Base-by-base conservation (phyloP, 345 rosid genomes). In the Litchi chinensis region DNA sequence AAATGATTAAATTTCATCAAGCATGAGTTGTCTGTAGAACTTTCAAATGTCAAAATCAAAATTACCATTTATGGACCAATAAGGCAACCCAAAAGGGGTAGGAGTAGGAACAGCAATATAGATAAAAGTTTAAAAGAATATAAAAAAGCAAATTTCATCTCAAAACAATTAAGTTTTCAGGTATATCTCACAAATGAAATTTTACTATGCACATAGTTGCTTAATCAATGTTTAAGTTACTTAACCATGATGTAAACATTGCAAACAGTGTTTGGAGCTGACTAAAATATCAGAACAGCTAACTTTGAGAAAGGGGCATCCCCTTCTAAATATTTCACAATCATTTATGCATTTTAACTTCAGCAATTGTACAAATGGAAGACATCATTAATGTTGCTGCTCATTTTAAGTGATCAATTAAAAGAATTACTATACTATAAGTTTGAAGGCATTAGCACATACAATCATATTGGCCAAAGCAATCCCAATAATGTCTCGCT, bases 401-500 rank as follows among this genome's bases (percentile, higher is more conserved):
- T 26, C 28, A 26, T 26, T 26, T 26, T 26, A 26, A 26, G 52
- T 68, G 12, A 39, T 40, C 71, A 68, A 68, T 19, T 68, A 68
- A 19, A 68, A 41, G 39, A 39, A 26, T 26, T 40, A 15, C 8
- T 37, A 2, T n/a, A 41, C 68, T 62, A 75, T 26, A 66, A 68
- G 40, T 28, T 10, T 41, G 73, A 24, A 56, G 22, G 48, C 62
- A 79, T 76, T 44, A 50, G 52, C 64, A 81, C 95, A 87, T 85
- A 94, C 98, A 83, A 94, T 91, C 89, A 94, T 90, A 81, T 94
- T 94, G 81, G 98, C 98, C 70, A 94, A 83, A 83, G 98, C 94
- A 86, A 94, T 93, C 81, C 97, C 97, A 73, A 94, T 89, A 77
- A 94, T 91, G 85, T 94, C 96, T 68, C 93, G 83, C 80, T 94